These are phyloP conservation scores for Neurospora sp. DNA, from an alignment of 495 filamentous ascomycete species.

Conservation along the genomic window DNA sequence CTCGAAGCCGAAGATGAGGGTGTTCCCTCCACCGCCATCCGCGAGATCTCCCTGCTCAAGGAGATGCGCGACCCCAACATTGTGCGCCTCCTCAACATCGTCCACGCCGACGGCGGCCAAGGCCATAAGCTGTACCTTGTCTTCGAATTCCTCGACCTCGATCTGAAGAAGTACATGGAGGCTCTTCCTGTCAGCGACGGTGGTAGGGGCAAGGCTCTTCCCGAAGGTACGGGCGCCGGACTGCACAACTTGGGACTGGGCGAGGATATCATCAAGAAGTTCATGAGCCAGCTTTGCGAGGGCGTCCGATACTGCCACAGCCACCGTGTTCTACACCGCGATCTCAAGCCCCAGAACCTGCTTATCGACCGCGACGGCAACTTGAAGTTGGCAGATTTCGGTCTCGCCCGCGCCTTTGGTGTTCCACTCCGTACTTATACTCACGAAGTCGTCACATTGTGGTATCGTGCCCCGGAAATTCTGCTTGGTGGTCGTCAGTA, in stretches of 20 bases:
- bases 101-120: slow-evolving; percentile 65
- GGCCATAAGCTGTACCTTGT: slow-evolving; percentile 92
- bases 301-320: slow-evolving; percentile 94
- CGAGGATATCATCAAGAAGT: slow-evolving; percentile 88
- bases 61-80: slow-evolving; percentile 97
- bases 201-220: slow-evolving; percentile 78
- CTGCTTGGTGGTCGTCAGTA: slow-evolving; percentile 95
- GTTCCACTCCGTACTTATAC: slow-evolving; percentile 95
- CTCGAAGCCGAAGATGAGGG: slow-evolving; percentile 96
- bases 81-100: slow-evolving; percentile 84
- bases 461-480: slow-evolving; percentile 98
- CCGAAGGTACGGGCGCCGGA: slow-evolving; percentile 62
- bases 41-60: slow-evolving; percentile 91
- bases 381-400: slow-evolving; percentile 95
- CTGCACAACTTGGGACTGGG: slow-evolving; percentile 69
- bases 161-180: slow-evolving; percentile 99
- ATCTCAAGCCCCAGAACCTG: slow-evolving; percentile 96
- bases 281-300: slow-evolving; percentile 88
- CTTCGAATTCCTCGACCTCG: slow-evolving; percentile 87
- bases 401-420: slow-evolving; percentile 90
- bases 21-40: slow-evolving; percentile 91
- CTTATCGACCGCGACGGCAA: slow-evolving; percentile 93
- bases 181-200: slow-evolving; percentile 83
- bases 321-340: slow-evolving; percentile 87
- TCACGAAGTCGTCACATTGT: slow-evolving; percentile 97